These are phyloP conservation scores for Cladophialophora immunda DNA, from an alignment of 2,329 filamentous ascomycete species.

Conservation along the genomic window DNA sequence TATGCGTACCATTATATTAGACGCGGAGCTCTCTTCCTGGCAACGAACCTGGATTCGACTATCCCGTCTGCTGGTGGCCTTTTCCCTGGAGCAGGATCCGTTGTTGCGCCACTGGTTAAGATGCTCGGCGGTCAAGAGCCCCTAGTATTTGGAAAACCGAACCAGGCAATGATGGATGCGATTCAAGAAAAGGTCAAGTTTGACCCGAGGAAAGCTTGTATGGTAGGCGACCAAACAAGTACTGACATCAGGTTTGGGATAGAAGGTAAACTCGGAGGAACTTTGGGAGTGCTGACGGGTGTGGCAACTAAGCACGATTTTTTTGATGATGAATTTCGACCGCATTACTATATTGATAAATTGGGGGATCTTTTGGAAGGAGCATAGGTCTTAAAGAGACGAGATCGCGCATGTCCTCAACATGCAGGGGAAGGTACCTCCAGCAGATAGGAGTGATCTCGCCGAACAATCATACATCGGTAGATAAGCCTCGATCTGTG, in stretches of 20 bases:
- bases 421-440: too few species aligned
- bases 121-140: slow-evolving; percentile 72
- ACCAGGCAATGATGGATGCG: slow-evolving; percentile 99
- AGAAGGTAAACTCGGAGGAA: slow-evolving; percentile 88
- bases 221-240: slow-evolving; percentile 93
- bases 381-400: too few species aligned
- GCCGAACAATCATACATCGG: too few species aligned
- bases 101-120: slow-evolving; percentile 78
- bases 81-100: slow-evolving; percentile 90
- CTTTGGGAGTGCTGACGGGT: slow-evolving; percentile 90
- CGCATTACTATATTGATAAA: slow-evolving; percentile 83
- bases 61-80: slow-evolving; percentile 81
- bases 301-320: slow-evolving; percentile 84
- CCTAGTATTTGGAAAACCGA: slow-evolving; percentile 87
- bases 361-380: slow-evolving; percentile 74
- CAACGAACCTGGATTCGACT: slow-evolving; percentile 92
- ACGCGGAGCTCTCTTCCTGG: slow-evolving; percentile 82
- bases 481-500: too few species aligned
- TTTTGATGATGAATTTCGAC: slow-evolving; percentile 77
- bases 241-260: slow-evolving; percentile 97
- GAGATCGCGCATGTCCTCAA: too few species aligned
- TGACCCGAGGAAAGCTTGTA: slow-evolving; percentile 84
- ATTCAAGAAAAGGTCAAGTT: slow-evolving; percentile 95
- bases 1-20: slow-evolving; percentile 86
- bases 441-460: too few species aligned